Base-by-base conservation (phyloP, 768 basidiomycete genomes). In the Strobilomyces confusus region DNA sequence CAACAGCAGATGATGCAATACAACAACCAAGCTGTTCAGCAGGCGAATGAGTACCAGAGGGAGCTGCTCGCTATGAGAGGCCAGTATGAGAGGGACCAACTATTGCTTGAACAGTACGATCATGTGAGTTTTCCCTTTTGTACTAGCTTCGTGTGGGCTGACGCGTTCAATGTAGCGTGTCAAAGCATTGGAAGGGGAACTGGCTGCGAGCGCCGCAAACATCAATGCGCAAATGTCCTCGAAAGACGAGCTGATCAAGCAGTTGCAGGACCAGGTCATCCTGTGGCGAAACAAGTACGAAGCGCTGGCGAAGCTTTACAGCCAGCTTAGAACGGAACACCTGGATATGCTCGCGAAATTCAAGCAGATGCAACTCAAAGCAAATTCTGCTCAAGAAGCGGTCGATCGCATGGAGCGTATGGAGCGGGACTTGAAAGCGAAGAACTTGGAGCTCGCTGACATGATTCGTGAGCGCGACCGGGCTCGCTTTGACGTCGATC, bases 201-300 rank as follows among this genome's bases (percentile, higher is more conserved):
- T 98, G 36, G 78, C 75, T 48, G 85, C 84, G 49, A 80, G 92
- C 61, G 77, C 80, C 22, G 74, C 78, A 57, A 92, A 94, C 63
- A 80, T 95, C 57, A 83, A 81, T 56, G 86, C 89, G 5, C 97
- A 98, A 69, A 78, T 97, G 74, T 67, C 75, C 48, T 87, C 93
- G 15, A 99, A 98, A 70, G 97, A 99, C 67, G 94, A 97, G 14
- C 75, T 98, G 63, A 95, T 98, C 70, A 86, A 86, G 65, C 92
- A 95, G 66, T 80, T 99, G 4, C 95, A 98, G 65, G 92, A 97
- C 64, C 97, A 99, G 73, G 95, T 98, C 58, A 89, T 83, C 4
- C 75, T 95, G 14, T 99, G 97, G 97, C 87, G 93, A 51, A 95
- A 92, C 76, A 99, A 99, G 72, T 99, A 99, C 70, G 97, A 99